These are phyloP conservation scores for Cryphonectria japonica DNA, from an alignment of 2,329 filamentous ascomycete genomes.

Conservation along the genomic window DNA sequence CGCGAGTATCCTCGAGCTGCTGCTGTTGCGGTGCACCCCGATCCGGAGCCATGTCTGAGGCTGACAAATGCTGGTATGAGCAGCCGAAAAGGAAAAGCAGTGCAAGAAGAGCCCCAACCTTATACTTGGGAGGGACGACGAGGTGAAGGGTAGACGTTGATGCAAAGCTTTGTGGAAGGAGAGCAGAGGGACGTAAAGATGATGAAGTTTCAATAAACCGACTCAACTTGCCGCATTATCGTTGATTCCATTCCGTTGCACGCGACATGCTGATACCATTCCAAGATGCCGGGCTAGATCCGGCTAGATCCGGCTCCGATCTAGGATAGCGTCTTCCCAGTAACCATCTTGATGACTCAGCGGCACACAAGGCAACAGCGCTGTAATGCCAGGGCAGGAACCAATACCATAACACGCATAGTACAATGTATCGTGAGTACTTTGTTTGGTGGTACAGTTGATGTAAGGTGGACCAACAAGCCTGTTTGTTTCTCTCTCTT, in stretches of 20 bases:
- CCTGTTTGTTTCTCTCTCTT: too few species aligned
- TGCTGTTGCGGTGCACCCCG: slow-evolving; percentile 13
- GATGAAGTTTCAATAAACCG: neutral
- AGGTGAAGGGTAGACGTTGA: too few species aligned
- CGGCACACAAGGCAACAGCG: neutral
- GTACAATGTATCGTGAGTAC: too few species aligned
- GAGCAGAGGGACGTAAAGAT: neutral
- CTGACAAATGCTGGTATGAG: neutral
- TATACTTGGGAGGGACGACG: neutral
- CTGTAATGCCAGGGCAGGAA: neutral
- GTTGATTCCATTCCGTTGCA: slow-evolving; percentile 10
- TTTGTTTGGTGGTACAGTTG: too few species aligned
- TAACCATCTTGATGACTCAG: neutral
- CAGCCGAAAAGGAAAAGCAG: neutral
- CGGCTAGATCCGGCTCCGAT: slow-evolving; percentile 2
- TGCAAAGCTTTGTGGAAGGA: neutral
- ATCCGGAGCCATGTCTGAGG: slow-evolving; percentile 25
- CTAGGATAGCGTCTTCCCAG: neutral
- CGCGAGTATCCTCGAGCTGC: slow-evolving; percentile 1
- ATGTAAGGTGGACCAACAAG: too few species aligned
- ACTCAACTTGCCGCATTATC: neutral
- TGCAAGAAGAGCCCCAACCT: neutral
- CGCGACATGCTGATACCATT: slow-evolving; percentile 20
- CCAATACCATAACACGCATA: neutral
- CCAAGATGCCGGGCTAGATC: slow-evolving; percentile 12